A percentile compares a stretch with the other conserved stretches of the same genome.
phyloP scores from a whole-genome alignment of 2,329 filamentous ascomycete species.

The Talaromyces sp. region DNA sequence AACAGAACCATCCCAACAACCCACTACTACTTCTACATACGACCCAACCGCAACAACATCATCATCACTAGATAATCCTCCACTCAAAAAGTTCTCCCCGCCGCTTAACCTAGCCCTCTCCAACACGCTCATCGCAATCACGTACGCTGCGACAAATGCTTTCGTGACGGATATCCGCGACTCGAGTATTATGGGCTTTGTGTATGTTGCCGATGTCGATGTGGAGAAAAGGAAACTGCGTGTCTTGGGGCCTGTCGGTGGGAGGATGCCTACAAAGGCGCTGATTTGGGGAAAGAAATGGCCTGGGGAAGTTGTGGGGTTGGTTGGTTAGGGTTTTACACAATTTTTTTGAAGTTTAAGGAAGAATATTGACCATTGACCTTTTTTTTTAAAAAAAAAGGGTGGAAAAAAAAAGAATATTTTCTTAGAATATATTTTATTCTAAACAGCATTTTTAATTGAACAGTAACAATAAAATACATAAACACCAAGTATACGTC shows the following conservation, averaged over 20 bases:
- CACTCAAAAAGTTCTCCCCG: conserved; percentile 37
- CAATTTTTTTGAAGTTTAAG: neutral
- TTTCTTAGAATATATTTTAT: neutral
- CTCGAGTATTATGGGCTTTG: conserved; percentile 81
- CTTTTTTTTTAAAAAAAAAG: too few relatives aligned
- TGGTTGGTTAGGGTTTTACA: conserved; percentile 51
- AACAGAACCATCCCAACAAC: neutral
- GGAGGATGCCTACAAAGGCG: conserved; percentile 71
- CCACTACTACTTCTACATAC: neutral
- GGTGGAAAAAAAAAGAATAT: neutral
- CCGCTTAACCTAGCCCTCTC: conserved; percentile 58
- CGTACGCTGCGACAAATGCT: conserved; percentile 68
- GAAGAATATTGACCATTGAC: neutral
- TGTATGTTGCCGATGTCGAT: conserved; percentile 90
- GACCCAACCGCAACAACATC: conserved; percentile 15
- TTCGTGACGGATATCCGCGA: conserved; percentile 68
- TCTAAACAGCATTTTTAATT: neutral
- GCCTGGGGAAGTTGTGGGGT: conserved; percentile 77
- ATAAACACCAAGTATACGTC: neutral
- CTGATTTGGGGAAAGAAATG: conserved; percentile 73
- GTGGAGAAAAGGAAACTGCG: conserved; percentile 74
- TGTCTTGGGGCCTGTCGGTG: conserved; percentile 77
- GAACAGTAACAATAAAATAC: neutral
- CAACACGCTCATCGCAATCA: conserved; percentile 79
- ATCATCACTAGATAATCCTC: conserved; percentile 15